Base-by-base conservation (phyloP, 2,329 filamentous ascomycete genomes). In the Monilinia aucupariae region DNA sequence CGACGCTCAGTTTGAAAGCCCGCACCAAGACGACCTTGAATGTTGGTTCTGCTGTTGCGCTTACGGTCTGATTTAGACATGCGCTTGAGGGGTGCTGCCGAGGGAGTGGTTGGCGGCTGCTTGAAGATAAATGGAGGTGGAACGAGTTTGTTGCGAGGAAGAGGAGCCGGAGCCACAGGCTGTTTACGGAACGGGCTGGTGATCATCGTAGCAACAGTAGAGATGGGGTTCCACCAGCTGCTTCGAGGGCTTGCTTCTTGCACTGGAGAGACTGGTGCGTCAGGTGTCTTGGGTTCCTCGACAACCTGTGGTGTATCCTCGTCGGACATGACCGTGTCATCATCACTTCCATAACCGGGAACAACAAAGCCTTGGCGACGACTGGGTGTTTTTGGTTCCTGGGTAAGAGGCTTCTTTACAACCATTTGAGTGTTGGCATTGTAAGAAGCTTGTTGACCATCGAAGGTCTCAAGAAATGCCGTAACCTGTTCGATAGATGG, bases 41-140 rank as follows among this genome's bases (percentile, higher is more conserved):
- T 39, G 15, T 61, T 48, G 13, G 59, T 52, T 32, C 53, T 25
- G 4, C 8, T 27, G 6, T n/a, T 54, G 37, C 59, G 52, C 27
- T 62, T 62, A 17, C 63, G 63, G 20, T 64, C 63, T 13, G 52
- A 58, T 43, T 63, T 39, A 3, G 63, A 43, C 32, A 37, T 37
- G 20, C 37, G 41, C 17, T 50, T 61, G 22, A 45, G 51, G 1
- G 51, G 50, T 41, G 27, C 27, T n/a, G 47, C 50, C 22, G 50
- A n/a, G 39, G 59, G 37, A 43, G 58, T 25, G 34, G 45, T 20
- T 12, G 59, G 30, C 32, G 59, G 59, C 27, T 47, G 39, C 2
- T 54, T 61, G 50, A 61, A 61, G 34, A 61, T 48, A 15, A 37
- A 47, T 39, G 59, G 59, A 10, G 50, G 50, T 37, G 50, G 39